A percentile compares a stretch with the other conserved stretches of the same genome.
Evolutionary conservation across 495 filamentous ascomycete genomes (phyloP).

Genomic region (Hypoxylon rickii): DNA sequence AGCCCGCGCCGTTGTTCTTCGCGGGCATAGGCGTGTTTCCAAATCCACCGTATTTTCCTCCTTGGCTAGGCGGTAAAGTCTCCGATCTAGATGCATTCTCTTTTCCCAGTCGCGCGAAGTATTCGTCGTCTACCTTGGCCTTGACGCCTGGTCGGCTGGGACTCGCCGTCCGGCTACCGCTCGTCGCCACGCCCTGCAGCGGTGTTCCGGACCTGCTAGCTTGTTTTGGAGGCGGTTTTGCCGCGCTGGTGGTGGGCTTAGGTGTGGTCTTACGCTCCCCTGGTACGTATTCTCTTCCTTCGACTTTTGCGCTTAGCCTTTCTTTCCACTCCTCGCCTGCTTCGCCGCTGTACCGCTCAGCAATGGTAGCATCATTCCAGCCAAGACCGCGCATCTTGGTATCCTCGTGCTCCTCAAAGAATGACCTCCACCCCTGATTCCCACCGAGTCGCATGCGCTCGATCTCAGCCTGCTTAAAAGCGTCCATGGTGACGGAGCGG

Average conservation of each 20-base stretch:
- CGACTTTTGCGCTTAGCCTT: conserved; percentile 80
- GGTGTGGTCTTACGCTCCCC: conserved; percentile 55
- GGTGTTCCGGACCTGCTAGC: conserved; percentile 43
- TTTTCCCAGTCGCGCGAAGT: conserved; percentile 80
- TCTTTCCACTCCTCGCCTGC: conserved; percentile 97
- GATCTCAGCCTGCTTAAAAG: conserved; percentile 87
- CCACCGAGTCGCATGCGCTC: conserved; percentile 85
- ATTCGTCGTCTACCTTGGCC: conserved; percentile 76
- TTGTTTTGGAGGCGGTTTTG: conserved; percentile 41
- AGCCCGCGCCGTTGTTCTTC: conserved; percentile 42
- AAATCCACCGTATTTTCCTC: conserved; percentile 91
- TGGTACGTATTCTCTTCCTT: conserved; percentile 78
- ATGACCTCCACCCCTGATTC: conserved; percentile 81
- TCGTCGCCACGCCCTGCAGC: conserved; percentile 72
- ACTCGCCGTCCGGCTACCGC: conserved; percentile 68
- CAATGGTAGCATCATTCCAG: conserved; percentile 81
- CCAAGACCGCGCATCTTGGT: conserved; percentile 61
- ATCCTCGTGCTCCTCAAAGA: conserved; percentile 74
- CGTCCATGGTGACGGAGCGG: conserved; percentile 94
- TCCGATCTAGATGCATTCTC: conserved; percentile 79
- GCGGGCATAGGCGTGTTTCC: conserved; percentile 67
- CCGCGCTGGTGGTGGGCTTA: conserved; percentile 42
- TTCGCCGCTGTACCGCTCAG: conserved; percentile 82
- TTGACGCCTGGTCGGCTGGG: conserved; percentile 50
- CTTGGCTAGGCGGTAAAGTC: conserved; percentile 79